A percentile compares a stretch with the other conserved stretches of the same genome.
These are phyloP conservation scores for Fragaria ananassa DNA, from an alignment of 306 rosid species.

Conservation along the genomic window DNA sequence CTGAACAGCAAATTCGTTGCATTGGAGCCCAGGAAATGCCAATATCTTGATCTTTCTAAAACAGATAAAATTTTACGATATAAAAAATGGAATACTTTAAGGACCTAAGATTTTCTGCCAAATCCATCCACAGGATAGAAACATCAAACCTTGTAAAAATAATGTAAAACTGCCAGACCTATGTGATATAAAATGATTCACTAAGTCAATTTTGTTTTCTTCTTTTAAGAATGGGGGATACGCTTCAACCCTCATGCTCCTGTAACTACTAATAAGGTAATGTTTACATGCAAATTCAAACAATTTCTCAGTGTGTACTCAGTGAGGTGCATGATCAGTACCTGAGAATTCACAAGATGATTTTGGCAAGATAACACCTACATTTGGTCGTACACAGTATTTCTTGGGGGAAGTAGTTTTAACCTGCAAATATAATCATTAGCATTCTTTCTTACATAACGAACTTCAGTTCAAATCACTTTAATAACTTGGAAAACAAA, in stretches of 20 bases:
- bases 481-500: neutral
- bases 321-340: constrained; percentile 23
- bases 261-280: neutral
- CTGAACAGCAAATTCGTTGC: neutral
- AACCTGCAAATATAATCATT: constrained; percentile 47
- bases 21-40: neutral
- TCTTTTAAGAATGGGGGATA: neutral
- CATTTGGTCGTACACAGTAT: constrained; percentile 88
- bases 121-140: neutral
- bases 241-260: neutral
- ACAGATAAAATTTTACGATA: neutral
- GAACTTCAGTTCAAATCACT: neutral
- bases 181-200: neutral
- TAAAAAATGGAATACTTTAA: neutral
- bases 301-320: neutral
- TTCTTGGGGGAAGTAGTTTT: constrained; percentile 92
- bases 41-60: constrained; percentile 4
- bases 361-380: constrained; percentile 70
- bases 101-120: neutral
- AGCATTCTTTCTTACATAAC: neutral
- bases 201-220: neutral
- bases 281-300: constrained; percentile 1
- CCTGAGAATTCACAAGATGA: constrained; percentile 71
- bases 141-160: neutral
- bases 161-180: neutral